These are phyloP conservation scores for Penicillium nucicola DNA, from an alignment of 495 filamentous ascomycete species.

Conservation along the genomic window DNA sequence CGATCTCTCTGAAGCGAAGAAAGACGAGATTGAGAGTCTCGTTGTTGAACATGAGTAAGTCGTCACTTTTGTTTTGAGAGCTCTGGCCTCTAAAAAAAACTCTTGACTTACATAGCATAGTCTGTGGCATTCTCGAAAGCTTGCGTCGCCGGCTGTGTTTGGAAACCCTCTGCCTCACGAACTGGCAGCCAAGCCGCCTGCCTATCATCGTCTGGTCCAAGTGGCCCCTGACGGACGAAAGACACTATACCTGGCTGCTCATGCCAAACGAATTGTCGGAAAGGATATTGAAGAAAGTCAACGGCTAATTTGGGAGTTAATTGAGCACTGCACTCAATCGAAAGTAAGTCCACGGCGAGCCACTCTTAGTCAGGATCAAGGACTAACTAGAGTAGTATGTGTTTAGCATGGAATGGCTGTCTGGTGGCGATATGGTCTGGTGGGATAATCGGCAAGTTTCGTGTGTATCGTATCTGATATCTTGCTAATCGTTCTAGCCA, in stretches of 20 bases:
- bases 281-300: slow-evolving; percentile 14
- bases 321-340: slow-evolving; percentile 19
- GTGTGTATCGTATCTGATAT: neutral
- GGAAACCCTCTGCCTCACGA: slow-evolving; percentile 21
- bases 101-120: neutral
- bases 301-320: slow-evolving; percentile 20
- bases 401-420: slow-evolving; percentile 22
- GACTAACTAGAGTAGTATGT: slow-evolving; percentile 12
- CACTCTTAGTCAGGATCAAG: no score
- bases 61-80: neutral
- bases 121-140: slow-evolving; percentile 20
- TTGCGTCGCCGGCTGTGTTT: slow-evolving; percentile 17
- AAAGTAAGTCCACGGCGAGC: slow-evolving; percentile 1
- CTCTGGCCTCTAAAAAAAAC: neutral
- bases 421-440: slow-evolving; percentile 22
- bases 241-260: slow-evolving; percentile 20
- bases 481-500: slow-evolving; percentile 7
- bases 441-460: slow-evolving; percentile 20
- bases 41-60: slow-evolving; percentile 21
- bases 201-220: slow-evolving; percentile 19
- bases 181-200: slow-evolving; percentile 19
- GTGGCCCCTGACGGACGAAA: slow-evolving; percentile 18
- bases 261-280: slow-evolving; percentile 16
- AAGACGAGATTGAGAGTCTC: slow-evolving; percentile 15
- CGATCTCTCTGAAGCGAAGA: slow-evolving; percentile 15